phyloP scores from a whole-genome alignment of 805 yeast genomes.

The Zygosaccharomyces pseudorouxii region DNA sequence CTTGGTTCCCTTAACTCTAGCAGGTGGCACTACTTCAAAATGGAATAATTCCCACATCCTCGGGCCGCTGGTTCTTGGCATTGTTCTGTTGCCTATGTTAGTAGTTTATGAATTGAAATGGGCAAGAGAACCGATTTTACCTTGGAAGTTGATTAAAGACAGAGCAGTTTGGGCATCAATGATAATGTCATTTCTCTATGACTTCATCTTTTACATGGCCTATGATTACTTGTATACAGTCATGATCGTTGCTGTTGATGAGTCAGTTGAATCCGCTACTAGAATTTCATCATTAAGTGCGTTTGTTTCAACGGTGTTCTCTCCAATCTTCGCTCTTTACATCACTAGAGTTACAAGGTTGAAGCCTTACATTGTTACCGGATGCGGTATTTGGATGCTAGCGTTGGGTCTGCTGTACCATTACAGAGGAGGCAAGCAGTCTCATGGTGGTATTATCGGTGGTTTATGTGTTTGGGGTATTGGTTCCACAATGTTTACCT shows the following conservation, averaged over 20 bases:
- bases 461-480: conserved; percentile 60
- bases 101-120: conserved; percentile 53
- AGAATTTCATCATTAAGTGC: conserved; percentile 58
- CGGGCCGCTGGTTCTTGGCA: conserved; percentile 67
- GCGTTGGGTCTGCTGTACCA: conserved; percentile 56
- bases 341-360: conserved; percentile 47
- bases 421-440: conserved; percentile 49
- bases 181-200: conserved; percentile 50
- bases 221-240: conserved; percentile 66
- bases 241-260: conserved; percentile 57
- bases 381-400: conserved; percentile 54
- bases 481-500: conserved; percentile 68
- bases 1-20: conserved; percentile 68
- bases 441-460: conserved; percentile 59
- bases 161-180: conserved; percentile 75
- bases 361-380: conserved; percentile 57
- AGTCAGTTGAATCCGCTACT: conserved; percentile 56
- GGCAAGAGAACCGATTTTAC: conserved; percentile 61
- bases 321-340: conserved; percentile 52
- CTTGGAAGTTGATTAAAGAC: conserved; percentile 54
- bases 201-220: conserved; percentile 64
- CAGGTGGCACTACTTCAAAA: conserved; percentile 52
- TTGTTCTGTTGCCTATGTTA: conserved; percentile 54
- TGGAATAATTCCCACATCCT: conserved; percentile 63
- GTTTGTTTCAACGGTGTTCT: conserved; percentile 59